Evolutionary conservation across 345 rosid genomes (phyloP), one percentile per base, ranked within the genome.

Genomic region (Euphorbia pulcherrima): DNA sequence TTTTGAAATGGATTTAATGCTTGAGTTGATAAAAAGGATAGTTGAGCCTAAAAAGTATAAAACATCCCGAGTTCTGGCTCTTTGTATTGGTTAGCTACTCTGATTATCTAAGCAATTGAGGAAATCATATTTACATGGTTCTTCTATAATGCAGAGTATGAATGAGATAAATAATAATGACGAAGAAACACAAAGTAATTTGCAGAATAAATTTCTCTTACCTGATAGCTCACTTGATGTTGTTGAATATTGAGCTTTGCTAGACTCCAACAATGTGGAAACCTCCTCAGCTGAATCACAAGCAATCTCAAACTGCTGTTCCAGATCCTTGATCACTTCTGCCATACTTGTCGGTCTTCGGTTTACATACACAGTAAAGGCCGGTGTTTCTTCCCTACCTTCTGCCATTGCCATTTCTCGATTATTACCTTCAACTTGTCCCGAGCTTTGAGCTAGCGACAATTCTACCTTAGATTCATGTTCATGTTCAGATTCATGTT

Each of bases 241-340:
- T 59, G 87, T 46, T 69, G 86, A 68, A 71, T 83, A 82, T 41
- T 81, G 95, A 79, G 90, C 87, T 80, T 79, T 82, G 75, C 87
- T 80, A 62, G 92, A 90, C 82, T 94, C 99, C 72, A 94, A 77
- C 58, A 94, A 53, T 28, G 80, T 82, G 1, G 96, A 89, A 58
- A 94, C 95, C 69, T 84, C 97, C 28, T 78, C 88, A 55, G 96
- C 99, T 46, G 87, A 83, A 30, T 80, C 70, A 56, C 92, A 91
- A 60, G 85, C 83, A 12, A 74, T 72, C 8, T 51, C 74, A 77
- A 91, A 94, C 76, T 89, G 99, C 52, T 84, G 82, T 76, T 89
- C 96, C 50, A 94, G 92, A 77, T 94, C 99, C 77, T 83, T 90
- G 72, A 94, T 80, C 55, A 94, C 97, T 81, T 94, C 99, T 46